These are phyloP conservation scores for Chlorella sp. DNA, from an alignment of 139 green algal species.

Conservation along the genomic window DNA sequence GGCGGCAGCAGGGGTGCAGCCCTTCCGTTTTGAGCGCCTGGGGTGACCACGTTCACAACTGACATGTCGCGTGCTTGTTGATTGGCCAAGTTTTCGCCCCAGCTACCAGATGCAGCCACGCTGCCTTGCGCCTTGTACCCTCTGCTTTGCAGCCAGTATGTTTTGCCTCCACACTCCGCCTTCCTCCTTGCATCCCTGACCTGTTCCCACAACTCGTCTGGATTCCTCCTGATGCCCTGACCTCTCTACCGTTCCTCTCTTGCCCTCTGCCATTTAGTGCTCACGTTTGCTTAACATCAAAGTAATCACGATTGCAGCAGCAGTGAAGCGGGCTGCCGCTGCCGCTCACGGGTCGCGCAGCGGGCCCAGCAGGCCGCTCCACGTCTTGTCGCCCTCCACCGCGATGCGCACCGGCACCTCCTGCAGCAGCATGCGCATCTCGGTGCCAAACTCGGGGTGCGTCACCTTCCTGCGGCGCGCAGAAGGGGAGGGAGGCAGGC, in stretches of 20 bases:
- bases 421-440: slow-evolving; percentile 52
- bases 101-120: background rate
- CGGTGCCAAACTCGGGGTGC: slow-evolving; percentile 47
- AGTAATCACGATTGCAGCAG: no score
- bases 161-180: no score
- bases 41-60: no score
- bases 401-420: slow-evolving; percentile 28
- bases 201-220: no score
- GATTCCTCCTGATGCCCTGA: no score
- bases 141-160: no score
- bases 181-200: no score
- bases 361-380: slow-evolving; percentile 12
- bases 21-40: no score
- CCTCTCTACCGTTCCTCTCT: no score
- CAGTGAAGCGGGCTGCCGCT: no score
- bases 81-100: background rate
- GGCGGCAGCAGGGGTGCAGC: background rate
- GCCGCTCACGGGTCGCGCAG: slow-evolving; percentile 2
- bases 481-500: background rate
- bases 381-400: background rate
- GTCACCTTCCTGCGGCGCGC: slow-evolving; percentile 8
- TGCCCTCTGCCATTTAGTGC: background rate
- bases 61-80: no score
- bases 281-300: background rate
- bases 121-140: background rate